Conservation (phyloP, 2,329 filamentous ascomycete genomes). For the Dryadomyces quercus-mongolicae region DNA sequence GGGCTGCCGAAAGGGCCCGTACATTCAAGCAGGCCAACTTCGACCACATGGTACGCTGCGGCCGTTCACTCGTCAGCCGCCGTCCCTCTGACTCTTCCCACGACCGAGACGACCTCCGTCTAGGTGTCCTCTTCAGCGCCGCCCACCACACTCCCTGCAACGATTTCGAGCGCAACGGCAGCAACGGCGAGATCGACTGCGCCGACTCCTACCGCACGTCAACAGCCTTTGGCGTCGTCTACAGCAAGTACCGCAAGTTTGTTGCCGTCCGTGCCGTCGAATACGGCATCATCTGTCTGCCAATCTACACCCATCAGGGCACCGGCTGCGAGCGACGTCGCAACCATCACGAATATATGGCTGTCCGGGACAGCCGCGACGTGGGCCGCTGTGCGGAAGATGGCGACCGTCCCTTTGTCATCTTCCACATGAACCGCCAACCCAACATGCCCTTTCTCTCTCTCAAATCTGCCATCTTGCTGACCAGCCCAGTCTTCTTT, state of each 20-base stretch:
- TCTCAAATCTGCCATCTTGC: conserved; percentile 12
- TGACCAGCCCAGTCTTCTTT: conserved; percentile 13
- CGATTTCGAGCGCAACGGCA: not conserved
- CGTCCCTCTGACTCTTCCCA: not conserved
- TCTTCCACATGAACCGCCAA: not conserved
- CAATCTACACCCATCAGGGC: conserved; percentile 16
- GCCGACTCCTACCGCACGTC: conserved; percentile 15
- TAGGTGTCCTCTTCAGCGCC: conserved; percentile 2
- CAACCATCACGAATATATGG: conserved; percentile 11
- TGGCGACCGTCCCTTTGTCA: not conserved
- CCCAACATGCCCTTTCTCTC: not conserved
- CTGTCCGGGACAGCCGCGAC: conserved; percentile 12
- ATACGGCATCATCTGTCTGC: conserved; percentile 13
- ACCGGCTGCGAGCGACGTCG: conserved; percentile 12
- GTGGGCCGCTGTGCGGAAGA: not conserved
- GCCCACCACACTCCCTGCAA: conserved; percentile 4
- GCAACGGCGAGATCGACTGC: not conserved
- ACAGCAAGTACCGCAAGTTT: conserved; percentile 17
- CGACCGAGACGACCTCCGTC: not conserved
- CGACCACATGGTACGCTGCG: not conserved
- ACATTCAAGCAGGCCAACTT: not conserved
- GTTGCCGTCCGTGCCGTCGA: conserved; percentile 13
- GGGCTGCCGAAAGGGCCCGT: not conserved
- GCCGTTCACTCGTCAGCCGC: not conserved
- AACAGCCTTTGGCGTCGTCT: conserved; percentile 14